Percentiles rank a stretch among this genome's conserved stretches.
Conservation (phyloP, 768 basidiomycete genomes). For the Trametes coccinea region DNA sequence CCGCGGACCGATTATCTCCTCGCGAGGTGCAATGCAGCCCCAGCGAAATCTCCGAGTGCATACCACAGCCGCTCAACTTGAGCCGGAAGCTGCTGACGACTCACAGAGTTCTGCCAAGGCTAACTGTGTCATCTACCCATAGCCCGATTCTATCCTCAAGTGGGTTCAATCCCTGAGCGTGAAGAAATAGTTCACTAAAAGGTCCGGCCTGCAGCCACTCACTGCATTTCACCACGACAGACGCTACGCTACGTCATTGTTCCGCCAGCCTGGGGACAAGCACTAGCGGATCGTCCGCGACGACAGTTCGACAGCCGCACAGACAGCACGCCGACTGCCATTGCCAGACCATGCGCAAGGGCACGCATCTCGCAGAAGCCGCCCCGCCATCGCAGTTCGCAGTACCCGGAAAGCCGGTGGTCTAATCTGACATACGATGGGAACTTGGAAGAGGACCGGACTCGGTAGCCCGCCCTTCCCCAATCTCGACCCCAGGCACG, state of each 20-base stretch:
- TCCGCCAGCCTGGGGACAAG: not conserved
- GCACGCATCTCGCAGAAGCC: not conserved
- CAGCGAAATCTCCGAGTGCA: no score
- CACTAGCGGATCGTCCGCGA: slow-evolving; percentile 8
- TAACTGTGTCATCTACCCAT: no score
- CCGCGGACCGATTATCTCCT: not conserved
- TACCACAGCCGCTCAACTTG: no score
- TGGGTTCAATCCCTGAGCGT: no score
- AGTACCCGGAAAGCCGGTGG: slow-evolving; percentile 6
- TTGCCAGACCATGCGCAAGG: not conserved
- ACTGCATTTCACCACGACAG: not conserved
- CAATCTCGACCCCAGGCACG: slow-evolving; percentile 4
- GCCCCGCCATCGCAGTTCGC: not conserved
- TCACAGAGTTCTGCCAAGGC: no score
- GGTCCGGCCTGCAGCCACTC: not conserved
- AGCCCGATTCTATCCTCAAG: no score
- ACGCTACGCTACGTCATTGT: slow-evolving; percentile 8
- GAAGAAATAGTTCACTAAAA: not conserved
- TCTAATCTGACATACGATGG: slow-evolving; percentile 7
- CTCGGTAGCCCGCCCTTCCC: no score
- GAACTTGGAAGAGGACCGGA: not conserved
- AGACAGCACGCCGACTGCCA: slow-evolving; percentile 5
- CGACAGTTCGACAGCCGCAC: slow-evolving; percentile 1
- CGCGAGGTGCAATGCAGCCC: no score
- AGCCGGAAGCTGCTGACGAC: no score